Evolutionary conservation across 129 eudicot genomes (phyloP).

Genomic region (Smallanthus sonchifolius): DNA sequence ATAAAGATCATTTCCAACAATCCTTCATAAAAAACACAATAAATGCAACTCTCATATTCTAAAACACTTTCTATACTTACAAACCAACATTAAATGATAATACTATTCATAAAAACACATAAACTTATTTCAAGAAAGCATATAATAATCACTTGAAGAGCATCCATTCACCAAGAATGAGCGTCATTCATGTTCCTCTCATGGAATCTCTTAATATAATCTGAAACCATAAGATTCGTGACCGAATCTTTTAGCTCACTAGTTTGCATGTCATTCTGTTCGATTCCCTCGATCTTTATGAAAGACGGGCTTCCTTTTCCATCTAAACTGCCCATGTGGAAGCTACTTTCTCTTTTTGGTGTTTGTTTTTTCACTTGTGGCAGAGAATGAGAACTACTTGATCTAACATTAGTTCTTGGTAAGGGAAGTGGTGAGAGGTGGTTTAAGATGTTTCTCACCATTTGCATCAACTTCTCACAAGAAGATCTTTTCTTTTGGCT

Average conservation of each 20-base stretch:
- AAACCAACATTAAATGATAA: too few relatives aligned
- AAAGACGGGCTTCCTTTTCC: constrained; percentile 16
- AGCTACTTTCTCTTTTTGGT: neutral
- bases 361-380: neutral
- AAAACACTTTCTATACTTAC: too few relatives aligned
- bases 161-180: too few relatives aligned
- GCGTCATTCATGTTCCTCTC: constrained; percentile 36
- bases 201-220: constrained; percentile 29
- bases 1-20: too few relatives aligned
- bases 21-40: too few relatives aligned
- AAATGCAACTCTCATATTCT: too few relatives aligned
- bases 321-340: constrained; percentile 7
- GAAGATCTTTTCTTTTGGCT: constrained; percentile 8
- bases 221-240: constrained; percentile 26
- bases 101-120: too few relatives aligned
- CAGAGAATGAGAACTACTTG: constrained; percentile 5
- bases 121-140: too few relatives aligned
- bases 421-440: constrained; percentile 7
- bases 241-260: constrained; percentile 7
- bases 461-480: constrained; percentile 22
- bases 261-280: neutral
- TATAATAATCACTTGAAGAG: too few relatives aligned
- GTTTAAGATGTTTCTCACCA: constrained; percentile 11
- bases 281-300: constrained; percentile 14
- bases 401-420: neutral